Evolutionary conservation across 2,329 filamentous ascomycete genomes (phyloP), one percentile per base, ranked within the genome.

Genomic region (Alternaria triticimaculans): DNA sequence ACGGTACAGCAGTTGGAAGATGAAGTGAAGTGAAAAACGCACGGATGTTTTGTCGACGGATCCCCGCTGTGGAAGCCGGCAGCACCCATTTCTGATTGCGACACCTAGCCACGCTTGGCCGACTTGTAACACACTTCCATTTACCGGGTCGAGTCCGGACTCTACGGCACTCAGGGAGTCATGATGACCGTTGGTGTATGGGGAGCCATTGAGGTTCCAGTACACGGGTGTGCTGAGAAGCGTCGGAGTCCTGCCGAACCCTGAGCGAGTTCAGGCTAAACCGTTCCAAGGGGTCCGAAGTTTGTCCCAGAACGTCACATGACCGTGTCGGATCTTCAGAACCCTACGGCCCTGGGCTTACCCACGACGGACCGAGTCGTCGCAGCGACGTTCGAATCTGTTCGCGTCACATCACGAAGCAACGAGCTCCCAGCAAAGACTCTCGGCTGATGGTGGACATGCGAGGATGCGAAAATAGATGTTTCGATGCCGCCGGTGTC

Each of bases 1-100:
- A 61, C 55, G 55, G 55, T 50, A 70, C 48, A 44, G 54, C 33
- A 62, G n/a, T 41, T 15, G 43, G 55, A 60, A 63, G 56, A 67
- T 65, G 68, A 67, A 64, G 65, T 73, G 73, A 73, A 55, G 72
- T 72, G 68, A 62, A 58, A 58, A 55, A 53, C 33, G 56, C 60
- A 60, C 57, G 69, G 68, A 71, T 67, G 64, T 69, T 51, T 63
- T 62, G 51, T 45, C 54, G 46, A 54, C 64, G 66, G 63, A 60
- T 66, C 63, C 63, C 63, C 66, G 50, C 63, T 55, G 46, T 63
- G 57, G 57, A 55, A 62, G 65, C 64, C 67, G 66, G 69, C 64
- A 68, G 66, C 63, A 63, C 62, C 65, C 66, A 26, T 70, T 60
- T 65, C 69, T 63, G 65, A 67, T 65, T 61, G 64, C 63, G 56